Base-by-base conservation (phyloP, 2,329 filamentous ascomycete species). In the Dothistroma pini region DNA sequence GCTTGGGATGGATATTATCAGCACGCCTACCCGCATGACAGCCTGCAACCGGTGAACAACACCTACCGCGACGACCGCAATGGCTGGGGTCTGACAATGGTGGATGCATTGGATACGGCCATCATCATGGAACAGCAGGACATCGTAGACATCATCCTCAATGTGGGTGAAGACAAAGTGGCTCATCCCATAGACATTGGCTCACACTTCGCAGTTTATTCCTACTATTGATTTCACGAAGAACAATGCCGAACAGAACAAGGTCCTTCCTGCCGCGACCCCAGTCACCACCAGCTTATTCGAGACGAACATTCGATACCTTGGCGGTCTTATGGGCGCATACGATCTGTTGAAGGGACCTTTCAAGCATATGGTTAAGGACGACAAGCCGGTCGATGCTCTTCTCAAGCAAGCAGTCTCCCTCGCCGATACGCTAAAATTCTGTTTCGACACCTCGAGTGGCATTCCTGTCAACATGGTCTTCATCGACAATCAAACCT, bases 221-320 rank as follows among this genome's bases (percentile, higher is more conserved):
- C 82, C 85, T 0, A 83, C 76, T 0, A 88, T 96, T 69, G 80
- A 96, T 74, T 96, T 90, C 71, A 82, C 82, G 48, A 78, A 80
- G 11, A 89, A 67, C 52, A 63, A 65, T 0, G 62, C 0, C 29
- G 32, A 31, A 35, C 22, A 14, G n/a, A 70, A 79, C 1, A 75
- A 80, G 1, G 75, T 80, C 11, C 56, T 59, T 16, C 52, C 62
- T n/a, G 32, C 35, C n/a, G 50, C 58, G 1, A 47, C 57, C 19
- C 56, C 57, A 3, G 32, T 57, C 7, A 59, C 50, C 12, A 63
- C 61, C 6, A 93, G 89, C 44, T 76, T 96, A 7, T 96, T 96
- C 70, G 92, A 96, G 76, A 96, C 91, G 0, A 96, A 90, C 0
- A 96, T 96, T 71, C 87, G 92, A 29, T 96, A 96, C 69, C 78